Evolutionary conservation across 2,329 filamentous ascomycete species (phyloP).

Genomic region (Xylaria multiplex): DNA sequence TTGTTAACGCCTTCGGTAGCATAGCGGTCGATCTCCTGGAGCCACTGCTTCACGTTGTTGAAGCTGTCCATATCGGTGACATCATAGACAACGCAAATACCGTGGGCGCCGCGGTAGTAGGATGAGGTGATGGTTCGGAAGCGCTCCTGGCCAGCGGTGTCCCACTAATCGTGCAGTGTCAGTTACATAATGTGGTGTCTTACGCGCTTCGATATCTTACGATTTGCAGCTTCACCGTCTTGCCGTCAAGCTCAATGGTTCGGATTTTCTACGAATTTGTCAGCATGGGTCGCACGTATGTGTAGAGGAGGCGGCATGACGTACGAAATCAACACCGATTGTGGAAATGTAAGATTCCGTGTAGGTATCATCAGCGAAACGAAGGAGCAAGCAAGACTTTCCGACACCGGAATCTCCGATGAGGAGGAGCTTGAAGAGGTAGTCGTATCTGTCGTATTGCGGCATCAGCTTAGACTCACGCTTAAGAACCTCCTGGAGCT

Average conservation of each 20-base stretch:
- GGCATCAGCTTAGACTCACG: conserved; percentile 28
- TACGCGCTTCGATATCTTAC: conserved; percentile 63
- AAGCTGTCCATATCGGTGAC: conserved; percentile 99
- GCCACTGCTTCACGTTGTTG: conserved; percentile 99
- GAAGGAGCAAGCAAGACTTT: conserved; percentile 98
- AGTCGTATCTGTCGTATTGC: conserved; percentile 85
- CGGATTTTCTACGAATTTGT: conserved; percentile 84
- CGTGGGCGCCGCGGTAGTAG: conserved; percentile 98
- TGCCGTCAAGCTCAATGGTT: conserved; percentile 98
- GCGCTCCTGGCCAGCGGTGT: conserved; percentile 97
- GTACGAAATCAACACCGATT: conserved; percentile 98
- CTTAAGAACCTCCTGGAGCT: conserved; percentile 39
- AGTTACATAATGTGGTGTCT: conserved; percentile 38
- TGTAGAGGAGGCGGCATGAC: conserved; percentile 51
- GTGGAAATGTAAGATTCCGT: conserved; percentile 99
- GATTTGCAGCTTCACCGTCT: conserved; percentile 99
- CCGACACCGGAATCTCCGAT: conserved; percentile 99
- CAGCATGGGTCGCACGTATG: conserved; percentile 46
- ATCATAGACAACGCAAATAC: conserved; percentile 99
- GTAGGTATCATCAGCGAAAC: conserved; percentile 99
- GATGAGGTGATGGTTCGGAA: conserved; percentile 99
- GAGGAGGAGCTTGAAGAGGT: conserved; percentile 99
- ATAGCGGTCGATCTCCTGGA: conserved; percentile 99
- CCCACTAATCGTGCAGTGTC: conserved; percentile 75
- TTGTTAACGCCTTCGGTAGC: conserved; percentile 99